Conservation (phyloP, 495 filamentous ascomycete species). For the Darksidea phi region DNA sequence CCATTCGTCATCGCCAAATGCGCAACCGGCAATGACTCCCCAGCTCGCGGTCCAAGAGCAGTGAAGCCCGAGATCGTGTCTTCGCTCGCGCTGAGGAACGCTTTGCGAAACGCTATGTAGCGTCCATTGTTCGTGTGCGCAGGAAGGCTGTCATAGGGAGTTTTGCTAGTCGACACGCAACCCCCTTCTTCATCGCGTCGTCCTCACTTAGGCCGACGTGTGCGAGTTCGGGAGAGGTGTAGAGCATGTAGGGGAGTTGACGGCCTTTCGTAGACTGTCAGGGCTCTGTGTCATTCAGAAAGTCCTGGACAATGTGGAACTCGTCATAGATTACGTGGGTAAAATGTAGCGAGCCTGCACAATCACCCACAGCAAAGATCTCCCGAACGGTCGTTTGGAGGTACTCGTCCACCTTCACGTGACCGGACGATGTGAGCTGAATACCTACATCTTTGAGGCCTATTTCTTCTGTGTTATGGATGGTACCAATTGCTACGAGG, state of each 20-base stretch:
- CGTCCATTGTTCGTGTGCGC: slow-evolving; percentile 12
- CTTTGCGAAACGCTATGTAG: slow-evolving; percentile 14
- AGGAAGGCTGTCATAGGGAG: slow-evolving; percentile 15
- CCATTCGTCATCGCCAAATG: slow-evolving; percentile 13
- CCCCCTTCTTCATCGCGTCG: background rate
- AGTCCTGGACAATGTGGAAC: slow-evolving; percentile 20
- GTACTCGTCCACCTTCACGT: slow-evolving; percentile 25
- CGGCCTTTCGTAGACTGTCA: background rate
- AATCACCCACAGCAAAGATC: slow-evolving; percentile 27
- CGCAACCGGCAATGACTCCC: slow-evolving; percentile 13
- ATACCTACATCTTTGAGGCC: slow-evolving; percentile 21
- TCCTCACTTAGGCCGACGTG: slow-evolving; percentile 16
- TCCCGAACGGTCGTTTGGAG: slow-evolving; percentile 1
- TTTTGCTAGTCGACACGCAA: slow-evolving; percentile 12
- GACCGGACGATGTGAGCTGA: slow-evolving; percentile 6
- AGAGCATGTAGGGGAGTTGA: slow-evolving; percentile 22
- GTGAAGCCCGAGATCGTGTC: slow-evolving; percentile 19
- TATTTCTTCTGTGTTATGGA: slow-evolving; percentile 20
- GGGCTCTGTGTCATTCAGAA: background rate
- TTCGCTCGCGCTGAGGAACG: slow-evolving; percentile 1
- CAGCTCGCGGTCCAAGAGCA: slow-evolving; percentile 8
- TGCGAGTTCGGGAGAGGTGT: slow-evolving; percentile 15
- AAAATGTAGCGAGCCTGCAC: slow-evolving; percentile 20
- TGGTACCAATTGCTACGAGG: slow-evolving; percentile 14
- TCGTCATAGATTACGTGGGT: slow-evolving; percentile 25